Conservation (phyloP, 768 basidiomycete genomes). For the Podaxis sp. region DNA sequence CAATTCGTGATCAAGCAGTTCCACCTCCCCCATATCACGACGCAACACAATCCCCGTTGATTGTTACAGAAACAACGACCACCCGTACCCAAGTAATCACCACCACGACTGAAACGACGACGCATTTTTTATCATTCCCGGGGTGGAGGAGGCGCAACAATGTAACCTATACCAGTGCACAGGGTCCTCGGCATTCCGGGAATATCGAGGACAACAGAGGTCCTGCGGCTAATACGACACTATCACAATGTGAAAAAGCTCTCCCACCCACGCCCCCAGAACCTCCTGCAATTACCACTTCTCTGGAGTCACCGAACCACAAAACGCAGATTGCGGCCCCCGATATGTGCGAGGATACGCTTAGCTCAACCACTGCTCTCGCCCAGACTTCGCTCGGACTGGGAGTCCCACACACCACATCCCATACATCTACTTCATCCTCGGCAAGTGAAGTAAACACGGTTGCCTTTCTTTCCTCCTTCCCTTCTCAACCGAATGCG, state of each 20-base stretch:
- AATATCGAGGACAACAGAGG: slow-evolving; percentile 16
- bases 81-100: slow-evolving; percentile 48
- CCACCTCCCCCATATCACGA: slow-evolving; percentile 22
- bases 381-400: slow-evolving; percentile 60
- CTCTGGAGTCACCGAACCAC: not conserved
- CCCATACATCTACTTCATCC: slow-evolving; percentile 33
- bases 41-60: slow-evolving; percentile 27
- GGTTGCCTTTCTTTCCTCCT: slow-evolving; percentile 39
- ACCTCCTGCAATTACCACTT: not conserved
- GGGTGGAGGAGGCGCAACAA: slow-evolving; percentile 57
- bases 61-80: slow-evolving; percentile 46
- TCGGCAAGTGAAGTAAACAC: slow-evolving; percentile 49
- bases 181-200: slow-evolving; percentile 7
- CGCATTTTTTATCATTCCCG: slow-evolving; percentile 68
- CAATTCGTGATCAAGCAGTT: slow-evolving; percentile 1
- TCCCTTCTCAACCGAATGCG: slow-evolving; percentile 21
- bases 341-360: not conserved
- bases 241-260: slow-evolving; percentile 18
- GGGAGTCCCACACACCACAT: slow-evolving; percentile 55
- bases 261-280: slow-evolving; percentile 24
- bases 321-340: not conserved
- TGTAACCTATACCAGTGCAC: slow-evolving; percentile 27
- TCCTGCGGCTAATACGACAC: not conserved
- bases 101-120: slow-evolving; percentile 47
- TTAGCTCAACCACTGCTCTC: slow-evolving; percentile 36